Conservation (phyloP, 805 yeast genomes). For the Debaryomyces prosopidis region DNA sequence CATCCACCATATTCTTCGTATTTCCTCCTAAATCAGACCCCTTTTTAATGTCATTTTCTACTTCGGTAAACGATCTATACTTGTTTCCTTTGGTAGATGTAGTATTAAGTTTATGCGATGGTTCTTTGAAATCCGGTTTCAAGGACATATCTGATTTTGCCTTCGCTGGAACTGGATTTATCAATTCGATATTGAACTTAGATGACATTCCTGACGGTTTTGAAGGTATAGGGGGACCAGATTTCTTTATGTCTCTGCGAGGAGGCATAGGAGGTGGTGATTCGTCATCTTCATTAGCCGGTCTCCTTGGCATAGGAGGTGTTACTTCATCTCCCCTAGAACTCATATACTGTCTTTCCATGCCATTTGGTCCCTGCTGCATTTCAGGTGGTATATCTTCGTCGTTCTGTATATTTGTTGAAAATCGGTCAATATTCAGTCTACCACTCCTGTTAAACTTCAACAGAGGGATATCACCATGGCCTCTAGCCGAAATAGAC, state of each 20-base stretch:
- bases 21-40: background rate
- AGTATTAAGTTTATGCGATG: background rate
- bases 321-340: slow-evolving; percentile 1
- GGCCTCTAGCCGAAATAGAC: background rate
- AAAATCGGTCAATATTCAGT: background rate
- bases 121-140: background rate
- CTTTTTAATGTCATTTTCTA: slow-evolving; percentile 17
- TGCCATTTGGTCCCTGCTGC: slow-evolving; percentile 8
- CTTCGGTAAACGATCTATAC: slow-evolving; percentile 19
- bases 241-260: slow-evolving; percentile 1
- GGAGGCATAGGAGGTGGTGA: slow-evolving; percentile 13
- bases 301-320: slow-evolving; percentile 8
- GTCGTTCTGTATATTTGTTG: background rate
- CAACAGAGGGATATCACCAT: slow-evolving; percentile 11
- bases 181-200: slow-evolving; percentile 13
- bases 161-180: slow-evolving; percentile 16
- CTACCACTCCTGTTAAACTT: slow-evolving; percentile 15
- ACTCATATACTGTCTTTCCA: too few relatives aligned
- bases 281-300: slow-evolving; percentile 4
- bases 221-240: slow-evolving; percentile 1
- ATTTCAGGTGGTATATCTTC: slow-evolving; percentile 6
- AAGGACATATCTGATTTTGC: background rate
- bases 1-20: background rate
- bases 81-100: background rate
- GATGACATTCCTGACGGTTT: slow-evolving; percentile 1